Evolutionary conservation across 2,329 filamentous ascomycete genomes (phyloP), one percentile per base, ranked within the genome.

Genomic region (Tympanopsis confertula): DNA sequence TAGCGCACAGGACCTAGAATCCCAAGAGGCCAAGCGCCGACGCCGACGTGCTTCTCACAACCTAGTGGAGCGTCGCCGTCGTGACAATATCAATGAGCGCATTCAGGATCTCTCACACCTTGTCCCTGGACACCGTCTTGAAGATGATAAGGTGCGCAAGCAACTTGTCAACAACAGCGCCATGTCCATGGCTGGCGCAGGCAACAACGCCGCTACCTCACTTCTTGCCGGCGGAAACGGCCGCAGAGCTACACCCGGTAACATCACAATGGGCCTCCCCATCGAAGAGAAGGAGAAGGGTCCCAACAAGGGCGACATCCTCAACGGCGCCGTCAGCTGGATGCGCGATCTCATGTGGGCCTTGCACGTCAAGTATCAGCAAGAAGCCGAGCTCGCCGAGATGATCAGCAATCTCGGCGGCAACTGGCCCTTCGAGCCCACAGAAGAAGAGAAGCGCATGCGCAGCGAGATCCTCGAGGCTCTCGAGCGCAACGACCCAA

Each of bases 1-100:
- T 43, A 20, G 58, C 58, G 19, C 57, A 68, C 39, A 74, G 15
- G 30, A 33, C 7, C 15, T 10, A 15, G 30, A 80, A 47, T 69
- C 74, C 2, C 74, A 79, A 47, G 78, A 82, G 51, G 76, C 75
- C 19, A 82, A 82, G 62, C 71, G 75, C 45, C 69, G 74, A 42
- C 67, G 76, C 39, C 68, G 78, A 40, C 67, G 78, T 36, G 78
- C 80, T 45, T 81, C 76, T 3, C 78, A 82, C 61, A 82, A 82
- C 50, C 61, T 78, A 43, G 78, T 82, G 13, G 78, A 82, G 53
- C 75, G 78, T 35, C 68, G 78, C 38, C 71, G 78, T 40, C 69
- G 78, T 38, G 78, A 82, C 57, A 82, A 82, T 51, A 82, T 82
- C 61, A 82, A 82, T 47, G 78, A 82, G 54, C 72, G 78, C 18